Conservation (phyloP, 1,139 yeast genomes). For the Pichia inconspicua region DNA sequence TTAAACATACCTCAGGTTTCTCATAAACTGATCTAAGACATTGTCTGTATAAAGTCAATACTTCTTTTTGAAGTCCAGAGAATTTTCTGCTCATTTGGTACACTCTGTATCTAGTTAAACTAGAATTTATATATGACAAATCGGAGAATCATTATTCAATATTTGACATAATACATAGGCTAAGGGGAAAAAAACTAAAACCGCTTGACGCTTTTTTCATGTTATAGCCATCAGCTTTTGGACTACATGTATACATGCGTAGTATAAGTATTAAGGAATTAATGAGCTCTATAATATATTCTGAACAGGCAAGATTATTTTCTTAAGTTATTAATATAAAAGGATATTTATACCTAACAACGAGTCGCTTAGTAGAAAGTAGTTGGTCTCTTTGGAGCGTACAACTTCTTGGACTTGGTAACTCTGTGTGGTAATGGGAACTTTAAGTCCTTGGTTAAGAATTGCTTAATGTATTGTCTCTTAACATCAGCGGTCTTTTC, state of each 20-base stretch:
- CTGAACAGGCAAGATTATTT: constrained; percentile 13
- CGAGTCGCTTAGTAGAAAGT: constrained; percentile 71
- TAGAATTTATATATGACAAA: background rate
- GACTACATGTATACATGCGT: background rate
- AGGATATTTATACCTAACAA: constrained; percentile 14
- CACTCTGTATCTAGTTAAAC: background rate
- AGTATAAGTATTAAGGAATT: background rate
- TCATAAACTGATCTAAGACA: constrained; percentile 47
- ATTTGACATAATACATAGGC: too few species aligned
- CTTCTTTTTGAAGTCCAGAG: constrained; percentile 35
- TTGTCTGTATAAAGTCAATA: constrained; percentile 51
- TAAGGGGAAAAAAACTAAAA: background rate
- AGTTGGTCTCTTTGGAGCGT: constrained; percentile 89
- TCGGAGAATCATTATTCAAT: background rate
- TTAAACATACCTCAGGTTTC: constrained; percentile 41
- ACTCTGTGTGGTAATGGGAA: constrained; percentile 99
- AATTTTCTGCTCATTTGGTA: constrained; percentile 16
- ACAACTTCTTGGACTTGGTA: constrained; percentile 81
- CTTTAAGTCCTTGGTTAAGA: constrained; percentile 90
- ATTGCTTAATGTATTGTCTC: constrained; percentile 99
- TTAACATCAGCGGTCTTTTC: constrained; percentile 96
- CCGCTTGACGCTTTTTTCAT: background rate
- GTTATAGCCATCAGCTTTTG: background rate
- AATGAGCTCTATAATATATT: background rate
- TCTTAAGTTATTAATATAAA: constrained; percentile 16